Percentiles rank a stretch among this genome's conserved stretches.
Evolutionary conservation across 768 basidiomycete genomes (phyloP).

Genomic region (Pleurotus cornucopiae): DNA sequence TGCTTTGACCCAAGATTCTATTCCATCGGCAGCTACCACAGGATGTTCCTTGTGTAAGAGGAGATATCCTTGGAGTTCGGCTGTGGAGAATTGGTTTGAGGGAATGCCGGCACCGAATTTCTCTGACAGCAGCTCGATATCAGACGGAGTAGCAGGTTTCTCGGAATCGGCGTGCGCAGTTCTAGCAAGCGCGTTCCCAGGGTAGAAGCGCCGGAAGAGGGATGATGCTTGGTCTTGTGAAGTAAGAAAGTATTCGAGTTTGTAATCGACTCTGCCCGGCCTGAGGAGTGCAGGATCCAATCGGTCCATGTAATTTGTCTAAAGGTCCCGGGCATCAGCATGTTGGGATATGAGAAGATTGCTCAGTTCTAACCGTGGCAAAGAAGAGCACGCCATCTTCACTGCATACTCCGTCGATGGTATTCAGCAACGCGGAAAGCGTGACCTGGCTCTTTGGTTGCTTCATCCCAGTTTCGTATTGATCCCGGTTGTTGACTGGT

Average conservation of each 20-base stretch:
- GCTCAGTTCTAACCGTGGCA: constrained; percentile 38
- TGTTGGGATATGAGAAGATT: not conserved
- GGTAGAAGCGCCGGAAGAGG: constrained; percentile 48
- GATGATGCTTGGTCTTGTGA: constrained; percentile 40
- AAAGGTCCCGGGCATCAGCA: not conserved
- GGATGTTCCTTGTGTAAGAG: constrained; percentile 40
- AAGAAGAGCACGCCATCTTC: constrained; percentile 62
- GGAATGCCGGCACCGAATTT: constrained; percentile 42
- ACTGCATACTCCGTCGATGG: constrained; percentile 56
- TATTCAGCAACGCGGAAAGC: constrained; percentile 52
- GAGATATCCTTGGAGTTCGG: constrained; percentile 60
- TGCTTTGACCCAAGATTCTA: constrained; percentile 37
- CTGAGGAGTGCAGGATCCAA: constrained; percentile 55
- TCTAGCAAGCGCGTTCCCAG: not conserved
- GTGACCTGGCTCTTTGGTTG: constrained; percentile 33
- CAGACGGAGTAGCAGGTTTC: not conserved
- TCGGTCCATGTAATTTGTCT: constrained; percentile 54
- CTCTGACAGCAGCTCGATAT: constrained; percentile 28
- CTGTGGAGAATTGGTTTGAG: constrained; percentile 46
- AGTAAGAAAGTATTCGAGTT: constrained; percentile 46
- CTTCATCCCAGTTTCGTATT: constrained; percentile 84
- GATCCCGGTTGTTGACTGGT: constrained; percentile 40
- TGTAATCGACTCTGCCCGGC: constrained; percentile 53
- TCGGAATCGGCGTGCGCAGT: constrained; percentile 1
- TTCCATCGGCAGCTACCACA: constrained; percentile 25